These are phyloP conservation scores for Ceratocystis cacaofunesta DNA, from an alignment of 2,329 filamentous ascomycete genomes.

Conservation along the genomic window DNA sequence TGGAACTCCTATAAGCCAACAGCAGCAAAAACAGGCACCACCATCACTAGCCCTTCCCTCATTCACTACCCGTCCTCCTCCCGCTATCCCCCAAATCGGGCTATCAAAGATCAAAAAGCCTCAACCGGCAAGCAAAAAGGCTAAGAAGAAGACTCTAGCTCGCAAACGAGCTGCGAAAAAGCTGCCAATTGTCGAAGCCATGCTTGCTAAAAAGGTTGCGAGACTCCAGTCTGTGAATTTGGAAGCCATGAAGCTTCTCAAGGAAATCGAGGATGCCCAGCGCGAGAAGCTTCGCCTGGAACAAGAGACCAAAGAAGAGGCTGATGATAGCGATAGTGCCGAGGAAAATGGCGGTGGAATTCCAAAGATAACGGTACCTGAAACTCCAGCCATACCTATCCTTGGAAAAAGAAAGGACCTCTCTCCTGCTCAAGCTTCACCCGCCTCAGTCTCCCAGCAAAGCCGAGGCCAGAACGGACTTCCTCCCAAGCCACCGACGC, in stretches of 20 bases:
- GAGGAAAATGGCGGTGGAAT: neutral
- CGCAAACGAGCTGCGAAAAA: constrained; percentile 22
- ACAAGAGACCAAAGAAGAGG: neutral
- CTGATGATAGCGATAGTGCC: neutral
- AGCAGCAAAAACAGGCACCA: neutral
- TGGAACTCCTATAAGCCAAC: neutral
- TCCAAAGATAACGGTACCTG: neutral
- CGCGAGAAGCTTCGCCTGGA: constrained; percentile 8
- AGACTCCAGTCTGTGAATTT: constrained; percentile 11
- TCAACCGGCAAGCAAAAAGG: neutral
- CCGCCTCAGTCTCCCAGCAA: neutral
- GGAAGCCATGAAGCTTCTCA: constrained; percentile 12
- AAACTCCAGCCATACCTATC: neutral
- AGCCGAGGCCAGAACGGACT: neutral
- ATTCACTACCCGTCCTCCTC: neutral
- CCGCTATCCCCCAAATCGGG: neutral
- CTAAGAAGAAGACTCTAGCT: neutral
- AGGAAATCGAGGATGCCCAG: constrained; percentile 14
- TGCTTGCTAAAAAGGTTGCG: constrained; percentile 22
- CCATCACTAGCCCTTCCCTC: neutral
- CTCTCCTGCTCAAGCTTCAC: neutral
- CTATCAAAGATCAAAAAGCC: constrained; percentile 1
- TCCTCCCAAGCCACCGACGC: neutral
- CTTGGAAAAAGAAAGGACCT: neutral
- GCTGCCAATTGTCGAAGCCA: constrained; percentile 21